A percentile compares a stretch with the other conserved stretches of the same genome.
phyloP scores from a whole-genome alignment of 352 stramenopile genomes.

The Peronosclerospora sorghi region DNA sequence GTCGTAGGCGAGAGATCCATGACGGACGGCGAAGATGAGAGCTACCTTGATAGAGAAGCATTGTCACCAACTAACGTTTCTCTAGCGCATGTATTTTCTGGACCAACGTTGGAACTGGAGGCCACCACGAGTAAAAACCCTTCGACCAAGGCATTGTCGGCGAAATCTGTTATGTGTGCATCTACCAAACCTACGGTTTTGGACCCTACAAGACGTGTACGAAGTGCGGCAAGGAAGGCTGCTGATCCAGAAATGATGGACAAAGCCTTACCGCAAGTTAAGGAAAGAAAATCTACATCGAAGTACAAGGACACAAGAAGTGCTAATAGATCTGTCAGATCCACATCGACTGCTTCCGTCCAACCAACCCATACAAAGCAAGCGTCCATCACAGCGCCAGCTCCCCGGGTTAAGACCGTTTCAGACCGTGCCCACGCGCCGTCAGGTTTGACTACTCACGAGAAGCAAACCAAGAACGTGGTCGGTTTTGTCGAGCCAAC shows the following conservation, averaged over 20 bases:
- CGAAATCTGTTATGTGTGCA: conserved; percentile 15
- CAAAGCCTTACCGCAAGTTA: conserved; percentile 6
- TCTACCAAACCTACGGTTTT: conserved; percentile 6
- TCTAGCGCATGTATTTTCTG: conserved; percentile 4
- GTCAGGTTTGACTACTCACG: neutral
- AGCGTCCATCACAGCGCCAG: conserved; percentile 23
- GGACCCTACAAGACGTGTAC: conserved; percentile 17
- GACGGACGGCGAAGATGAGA: conserved; percentile 47
- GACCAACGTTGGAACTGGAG: too few relatives aligned
- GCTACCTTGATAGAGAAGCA: conserved; percentile 3
- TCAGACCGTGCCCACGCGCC: neutral
- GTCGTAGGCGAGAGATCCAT: conserved; percentile 46
- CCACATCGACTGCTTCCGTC: conserved; percentile 9
- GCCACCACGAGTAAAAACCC: conserved; percentile 1
- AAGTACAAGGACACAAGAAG: conserved; percentile 10
- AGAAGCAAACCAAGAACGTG: conserved; percentile 4
- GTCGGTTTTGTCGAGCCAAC: conserved; percentile 5
- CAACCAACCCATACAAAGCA: conserved; percentile 18
- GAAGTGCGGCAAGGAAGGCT: conserved; percentile 19
- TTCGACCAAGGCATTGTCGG: conserved; percentile 4
- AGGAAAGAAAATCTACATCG: conserved; percentile 7
- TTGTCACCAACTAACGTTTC: conserved; percentile 2
- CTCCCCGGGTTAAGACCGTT: conserved; percentile 17
- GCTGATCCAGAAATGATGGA: conserved; percentile 7
- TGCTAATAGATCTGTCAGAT: conserved; percentile 17